Percentiles rank a stretch among this genome's conserved stretches.
These are phyloP conservation scores for Populus alba DNA, from an alignment of 345 rosid species.

Conservation along the genomic window DNA sequence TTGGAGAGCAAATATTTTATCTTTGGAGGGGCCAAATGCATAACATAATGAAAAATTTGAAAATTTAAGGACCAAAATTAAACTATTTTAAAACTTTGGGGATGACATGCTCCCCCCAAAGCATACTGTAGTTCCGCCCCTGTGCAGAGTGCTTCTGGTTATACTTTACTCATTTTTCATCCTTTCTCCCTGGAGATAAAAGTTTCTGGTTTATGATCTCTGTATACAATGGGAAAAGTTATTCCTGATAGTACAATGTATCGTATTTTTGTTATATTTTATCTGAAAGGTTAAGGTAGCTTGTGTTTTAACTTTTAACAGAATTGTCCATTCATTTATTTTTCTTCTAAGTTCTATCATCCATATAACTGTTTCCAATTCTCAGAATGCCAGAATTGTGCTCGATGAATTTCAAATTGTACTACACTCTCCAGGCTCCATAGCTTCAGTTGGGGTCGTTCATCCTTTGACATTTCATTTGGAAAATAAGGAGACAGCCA, in stretches of 20 bases:
- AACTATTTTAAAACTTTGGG: no score
- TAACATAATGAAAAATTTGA: no score
- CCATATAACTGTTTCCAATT: constrained; percentile 16
- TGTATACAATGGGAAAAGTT: neutral
- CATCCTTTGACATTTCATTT: constrained; percentile 75
- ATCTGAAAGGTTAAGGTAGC: neutral
- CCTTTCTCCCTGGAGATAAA: neutral
- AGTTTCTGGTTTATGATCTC: neutral
- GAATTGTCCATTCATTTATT: constrained; percentile 5
- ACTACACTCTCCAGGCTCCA: constrained; percentile 77
- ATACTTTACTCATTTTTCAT: neutral
- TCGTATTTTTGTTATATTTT: neutral
- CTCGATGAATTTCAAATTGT: constrained; percentile 76
- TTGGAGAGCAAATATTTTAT: no score
- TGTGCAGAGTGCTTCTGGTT: neutral
- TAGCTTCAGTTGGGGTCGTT: constrained; percentile 92
- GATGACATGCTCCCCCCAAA: no score
- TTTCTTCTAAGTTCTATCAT: neutral
- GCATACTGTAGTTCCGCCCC: no score
- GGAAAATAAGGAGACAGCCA: constrained; percentile 50
- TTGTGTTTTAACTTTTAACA: neutral
- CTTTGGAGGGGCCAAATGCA: no score
- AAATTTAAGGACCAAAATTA: no score
- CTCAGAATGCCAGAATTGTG: constrained; percentile 76
- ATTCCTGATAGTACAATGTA: neutral